Conservation (phyloP, 495 filamentous ascomycete species). For the Penicillium bovifimosum region DNA sequence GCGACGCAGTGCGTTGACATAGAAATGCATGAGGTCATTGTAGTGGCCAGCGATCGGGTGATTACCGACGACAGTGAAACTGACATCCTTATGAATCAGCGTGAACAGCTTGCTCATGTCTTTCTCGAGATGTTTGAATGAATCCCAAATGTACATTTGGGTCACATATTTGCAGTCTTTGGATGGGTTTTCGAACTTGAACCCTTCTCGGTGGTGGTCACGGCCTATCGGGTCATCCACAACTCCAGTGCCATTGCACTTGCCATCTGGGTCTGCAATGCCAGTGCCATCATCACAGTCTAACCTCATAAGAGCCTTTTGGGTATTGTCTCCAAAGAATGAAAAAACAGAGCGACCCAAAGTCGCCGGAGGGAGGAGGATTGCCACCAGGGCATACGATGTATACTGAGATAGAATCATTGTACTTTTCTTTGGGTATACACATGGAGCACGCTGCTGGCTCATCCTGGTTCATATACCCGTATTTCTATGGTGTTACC, state of each 20-base stretch:
- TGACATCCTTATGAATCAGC: constrained; percentile 33
- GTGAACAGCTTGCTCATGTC: constrained; percentile 34
- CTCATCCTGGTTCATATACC: neutral
- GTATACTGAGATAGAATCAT: constrained; percentile 18
- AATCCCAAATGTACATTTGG: constrained; percentile 35
- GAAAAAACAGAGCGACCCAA: neutral
- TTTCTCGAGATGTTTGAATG: constrained; percentile 35
- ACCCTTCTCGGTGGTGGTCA: constrained; percentile 24
- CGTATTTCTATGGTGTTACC: neutral
- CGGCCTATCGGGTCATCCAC: constrained; percentile 14
- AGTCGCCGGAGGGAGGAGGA: constrained; percentile 4
- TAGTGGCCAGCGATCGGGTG: constrained; percentile 34
- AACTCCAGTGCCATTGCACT: constrained; percentile 24
- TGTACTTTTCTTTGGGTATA: neutral
- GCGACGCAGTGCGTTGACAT: constrained; percentile 33
- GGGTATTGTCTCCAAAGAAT: neutral
- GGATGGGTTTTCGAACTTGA: constrained; percentile 33
- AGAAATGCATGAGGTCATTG: constrained; percentile 34
- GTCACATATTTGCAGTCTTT: constrained; percentile 31
- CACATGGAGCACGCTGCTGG: neutral
- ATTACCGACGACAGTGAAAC: constrained; percentile 33
- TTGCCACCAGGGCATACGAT: constrained; percentile 8
- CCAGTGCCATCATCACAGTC: constrained; percentile 17
- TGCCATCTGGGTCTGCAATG: constrained; percentile 19
- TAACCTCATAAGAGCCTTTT: neutral